A percentile compares a stretch with the other conserved stretches of the same genome.
phyloP scores from a whole-genome alignment of 495 filamentous ascomycete genomes.

The Podospora appendiculata region DNA sequence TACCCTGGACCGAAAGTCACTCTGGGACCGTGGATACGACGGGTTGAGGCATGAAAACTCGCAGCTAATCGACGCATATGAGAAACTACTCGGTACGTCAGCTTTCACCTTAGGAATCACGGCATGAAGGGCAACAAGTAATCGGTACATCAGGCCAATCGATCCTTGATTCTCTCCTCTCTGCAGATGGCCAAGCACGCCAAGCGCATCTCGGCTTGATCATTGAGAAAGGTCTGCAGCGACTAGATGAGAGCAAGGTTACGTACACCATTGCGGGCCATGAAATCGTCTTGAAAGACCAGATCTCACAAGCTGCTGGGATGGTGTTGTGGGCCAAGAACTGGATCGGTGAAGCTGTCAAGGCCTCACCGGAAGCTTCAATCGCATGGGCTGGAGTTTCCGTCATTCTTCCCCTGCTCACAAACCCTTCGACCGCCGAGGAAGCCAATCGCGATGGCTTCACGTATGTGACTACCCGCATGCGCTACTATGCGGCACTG shows the following conservation, averaged over 20 bases:
- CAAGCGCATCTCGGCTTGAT: slow-evolving; percentile 1
- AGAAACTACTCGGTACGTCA: too few relatives aligned
- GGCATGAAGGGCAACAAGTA: too few relatives aligned
- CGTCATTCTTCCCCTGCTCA: slow-evolving; percentile 17
- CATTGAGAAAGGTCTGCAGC: not conserved
- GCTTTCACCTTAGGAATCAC: too few relatives aligned
- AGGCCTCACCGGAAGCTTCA: slow-evolving; percentile 14
- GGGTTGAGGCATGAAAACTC: too few relatives aligned
- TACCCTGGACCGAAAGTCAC: too few relatives aligned
- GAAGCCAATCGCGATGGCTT: slow-evolving; percentile 14
- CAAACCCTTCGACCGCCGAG: slow-evolving; percentile 10
- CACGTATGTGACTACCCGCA: slow-evolving; percentile 15
- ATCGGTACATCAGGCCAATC: too few relatives aligned
- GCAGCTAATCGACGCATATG: too few relatives aligned
- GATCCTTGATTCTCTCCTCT: too few relatives aligned
- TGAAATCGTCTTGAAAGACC: slow-evolving; percentile 1
- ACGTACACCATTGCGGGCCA: not conserved
- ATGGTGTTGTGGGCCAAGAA: slow-evolving; percentile 14
- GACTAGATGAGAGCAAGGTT: not conserved
- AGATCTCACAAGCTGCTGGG: not conserved
- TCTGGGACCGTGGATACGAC: too few relatives aligned
- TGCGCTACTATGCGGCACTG: slow-evolving; percentile 16
- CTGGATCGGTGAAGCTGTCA: slow-evolving; percentile 13
- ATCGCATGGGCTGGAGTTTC: slow-evolving; percentile 16
- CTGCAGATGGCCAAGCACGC: not conserved